Evolutionary conservation across 176 grass and related monocot species (phyloP).

Genomic region (Avena insularis): DNA sequence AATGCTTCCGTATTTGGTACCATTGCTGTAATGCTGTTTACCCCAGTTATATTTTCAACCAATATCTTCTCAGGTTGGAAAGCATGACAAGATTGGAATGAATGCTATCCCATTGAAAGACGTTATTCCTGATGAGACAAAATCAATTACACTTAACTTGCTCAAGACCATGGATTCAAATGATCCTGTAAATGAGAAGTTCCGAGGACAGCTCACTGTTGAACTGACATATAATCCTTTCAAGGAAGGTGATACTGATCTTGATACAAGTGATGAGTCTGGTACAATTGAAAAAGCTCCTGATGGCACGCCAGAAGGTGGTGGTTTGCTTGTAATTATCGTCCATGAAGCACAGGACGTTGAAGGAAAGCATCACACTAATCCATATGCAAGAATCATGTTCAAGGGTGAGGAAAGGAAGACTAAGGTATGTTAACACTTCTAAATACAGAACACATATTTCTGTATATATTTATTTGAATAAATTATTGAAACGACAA

Average conservation of each 20-base stretch:
- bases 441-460: neutral
- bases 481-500: neutral
- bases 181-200: slow-evolving; percentile 78
- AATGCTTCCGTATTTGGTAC: slow-evolving; percentile 8
- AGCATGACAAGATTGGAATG: slow-evolving; percentile 81
- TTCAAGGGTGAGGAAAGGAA: slow-evolving; percentile 82
- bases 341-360: slow-evolving; percentile 88
- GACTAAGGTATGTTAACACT: slow-evolving; percentile 66
- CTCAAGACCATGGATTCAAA: slow-evolving; percentile 77
- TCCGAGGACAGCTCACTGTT: slow-evolving; percentile 64
- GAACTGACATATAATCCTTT: slow-evolving; percentile 74
- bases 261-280: slow-evolving; percentile 65
- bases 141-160: slow-evolving; percentile 72
- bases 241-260: slow-evolving; percentile 63
- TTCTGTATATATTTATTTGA: neutral
- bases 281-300: slow-evolving; percentile 70
- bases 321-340: slow-evolving; percentile 74
- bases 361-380: slow-evolving; percentile 89
- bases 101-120: slow-evolving; percentile 68
- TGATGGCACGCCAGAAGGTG: slow-evolving; percentile 68
- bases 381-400: slow-evolving; percentile 71
- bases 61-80: slow-evolving; percentile 65
- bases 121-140: slow-evolving; percentile 70
- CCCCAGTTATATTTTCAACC: neutral
- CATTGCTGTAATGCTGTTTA: neutral